Evolutionary conservation across 2,329 filamentous ascomycete genomes (phyloP).

Genomic region (Colletotrichum sp.): DNA sequence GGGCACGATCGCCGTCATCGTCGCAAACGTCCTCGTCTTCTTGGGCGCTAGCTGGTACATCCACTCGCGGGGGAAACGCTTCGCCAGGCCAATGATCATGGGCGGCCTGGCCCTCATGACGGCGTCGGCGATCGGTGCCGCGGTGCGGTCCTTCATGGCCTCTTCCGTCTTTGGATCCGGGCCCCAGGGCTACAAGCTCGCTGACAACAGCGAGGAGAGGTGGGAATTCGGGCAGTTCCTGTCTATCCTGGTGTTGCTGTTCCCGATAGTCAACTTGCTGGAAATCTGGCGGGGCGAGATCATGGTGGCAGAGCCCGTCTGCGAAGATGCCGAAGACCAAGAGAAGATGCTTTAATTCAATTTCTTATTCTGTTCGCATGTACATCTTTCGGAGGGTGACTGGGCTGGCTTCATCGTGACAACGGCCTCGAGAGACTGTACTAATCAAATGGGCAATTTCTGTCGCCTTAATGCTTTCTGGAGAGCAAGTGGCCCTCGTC

Average conservation of each 20-base stretch:
- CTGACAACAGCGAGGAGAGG: slow-evolving; percentile 56
- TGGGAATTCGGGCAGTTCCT: slow-evolving; percentile 71
- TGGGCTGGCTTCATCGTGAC: not conserved
- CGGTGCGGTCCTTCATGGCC: slow-evolving; percentile 59
- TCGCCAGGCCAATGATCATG: slow-evolving; percentile 59
- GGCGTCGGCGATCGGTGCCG: slow-evolving; percentile 63
- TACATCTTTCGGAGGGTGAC: not conserved
- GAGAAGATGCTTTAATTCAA: not conserved
- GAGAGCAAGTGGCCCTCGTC: not conserved
- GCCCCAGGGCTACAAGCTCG: slow-evolving; percentile 50
- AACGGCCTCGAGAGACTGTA: not conserved
- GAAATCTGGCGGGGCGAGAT: slow-evolving; percentile 62
- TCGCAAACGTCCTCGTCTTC: slow-evolving; percentile 63
- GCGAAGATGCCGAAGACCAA: not conserved
- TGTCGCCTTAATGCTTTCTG: accelerated
- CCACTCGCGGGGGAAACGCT: slow-evolving; percentile 58
- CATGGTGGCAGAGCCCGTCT: slow-evolving; percentile 29
- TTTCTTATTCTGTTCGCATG: not conserved
- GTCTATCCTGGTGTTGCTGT: slow-evolving; percentile 61
- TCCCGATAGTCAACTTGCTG: slow-evolving; percentile 63
- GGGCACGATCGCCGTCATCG: slow-evolving; percentile 67
- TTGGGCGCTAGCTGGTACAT: slow-evolving; percentile 67
- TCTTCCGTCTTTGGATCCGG: slow-evolving; percentile 63
- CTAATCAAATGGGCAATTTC: not conserved
- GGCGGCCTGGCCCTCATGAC: slow-evolving; percentile 59